These are phyloP conservation scores for Wickerhamomyces sp. DNA, from an alignment of 1,139 yeast species.

Conservation along the genomic window DNA sequence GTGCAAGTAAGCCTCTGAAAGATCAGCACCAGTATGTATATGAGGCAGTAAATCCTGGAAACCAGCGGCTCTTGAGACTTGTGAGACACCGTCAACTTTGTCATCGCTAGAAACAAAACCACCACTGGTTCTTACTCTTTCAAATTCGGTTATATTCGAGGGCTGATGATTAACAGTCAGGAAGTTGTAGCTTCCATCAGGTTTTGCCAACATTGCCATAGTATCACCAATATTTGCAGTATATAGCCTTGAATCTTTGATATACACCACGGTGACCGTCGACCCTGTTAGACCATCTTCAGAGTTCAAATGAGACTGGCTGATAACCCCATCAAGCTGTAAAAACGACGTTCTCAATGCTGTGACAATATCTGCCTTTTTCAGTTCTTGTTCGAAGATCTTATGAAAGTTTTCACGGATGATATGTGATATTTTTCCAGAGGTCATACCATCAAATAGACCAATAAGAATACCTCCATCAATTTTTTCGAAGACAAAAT, in stretches of 20 bases:
- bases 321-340: constrained; percentile 77
- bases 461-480: constrained; percentile 80
- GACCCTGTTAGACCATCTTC: constrained; percentile 85
- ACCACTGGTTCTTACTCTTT: constrained; percentile 84
- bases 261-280: constrained; percentile 75
- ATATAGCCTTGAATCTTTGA: constrained; percentile 65
- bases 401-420: constrained; percentile 70
- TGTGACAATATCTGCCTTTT: constrained; percentile 45
- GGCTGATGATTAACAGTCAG: constrained; percentile 85
- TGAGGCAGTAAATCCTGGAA: constrained; percentile 84
- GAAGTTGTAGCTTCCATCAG: constrained; percentile 73
- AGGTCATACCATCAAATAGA: constrained; percentile 82
- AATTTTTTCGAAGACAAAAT: constrained; percentile 82
- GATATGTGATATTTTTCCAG: constrained; percentile 68
- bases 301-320: constrained; percentile 40
- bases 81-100: constrained; percentile 75
- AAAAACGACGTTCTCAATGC: constrained; percentile 81
- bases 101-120: constrained; percentile 88
- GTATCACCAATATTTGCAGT: constrained; percentile 92
- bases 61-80: constrained; percentile 89
- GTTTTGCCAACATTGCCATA: constrained; percentile 72
- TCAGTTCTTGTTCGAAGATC: constrained; percentile 60
- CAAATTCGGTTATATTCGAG: constrained; percentile 73
- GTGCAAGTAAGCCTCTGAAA: constrained; percentile 56
- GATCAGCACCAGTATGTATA: constrained; percentile 84